Percentiles rank a stretch among this genome's conserved stretches.
These are phyloP conservation scores for Phaeosphaeria sp. DNA, from an alignment of 2,329 filamentous ascomycete genomes.

Conservation along the genomic window DNA sequence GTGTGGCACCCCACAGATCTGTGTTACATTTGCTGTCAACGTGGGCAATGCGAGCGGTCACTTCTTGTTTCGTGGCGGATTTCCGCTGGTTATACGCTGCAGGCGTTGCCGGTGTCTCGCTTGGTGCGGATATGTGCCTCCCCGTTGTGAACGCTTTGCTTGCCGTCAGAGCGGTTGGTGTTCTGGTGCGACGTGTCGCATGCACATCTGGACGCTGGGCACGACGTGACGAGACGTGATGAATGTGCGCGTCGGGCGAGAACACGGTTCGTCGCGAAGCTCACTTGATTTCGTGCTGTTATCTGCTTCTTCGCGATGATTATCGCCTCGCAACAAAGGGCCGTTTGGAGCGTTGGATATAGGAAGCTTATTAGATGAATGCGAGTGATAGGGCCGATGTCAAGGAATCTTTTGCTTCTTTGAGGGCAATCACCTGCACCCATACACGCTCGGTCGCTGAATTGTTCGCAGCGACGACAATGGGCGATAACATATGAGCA, in stretches of 20 bases:
- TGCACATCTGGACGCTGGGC: neutral
- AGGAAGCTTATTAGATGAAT: neutral
- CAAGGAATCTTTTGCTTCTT: neutral
- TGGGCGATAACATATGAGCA: neutral
- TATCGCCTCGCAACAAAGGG: neutral
- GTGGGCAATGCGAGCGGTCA: neutral
- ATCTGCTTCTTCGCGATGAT: neutral
- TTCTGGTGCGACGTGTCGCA: neutral
- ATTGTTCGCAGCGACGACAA: neutral
- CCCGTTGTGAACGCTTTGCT: neutral
- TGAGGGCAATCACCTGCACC: neutral
- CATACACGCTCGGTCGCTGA: neutral
- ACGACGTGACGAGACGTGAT: neutral
- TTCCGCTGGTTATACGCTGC: neutral
- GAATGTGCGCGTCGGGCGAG: neutral
- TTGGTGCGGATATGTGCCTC: neutral
- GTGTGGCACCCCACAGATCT: conserved; percentile 5
- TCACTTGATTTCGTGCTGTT: neutral
- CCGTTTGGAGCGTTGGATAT: neutral
- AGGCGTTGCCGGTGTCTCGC: neutral
- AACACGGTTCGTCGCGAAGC: neutral
- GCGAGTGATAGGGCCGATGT: neutral
- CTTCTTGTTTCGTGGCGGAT: neutral
- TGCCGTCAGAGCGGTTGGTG: neutral
- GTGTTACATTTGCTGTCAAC: conserved; percentile 10